Evolutionary conservation across 2,329 filamentous ascomycete species (phyloP).

Genomic region (Ophidiomyces ophidiicola): DNA sequence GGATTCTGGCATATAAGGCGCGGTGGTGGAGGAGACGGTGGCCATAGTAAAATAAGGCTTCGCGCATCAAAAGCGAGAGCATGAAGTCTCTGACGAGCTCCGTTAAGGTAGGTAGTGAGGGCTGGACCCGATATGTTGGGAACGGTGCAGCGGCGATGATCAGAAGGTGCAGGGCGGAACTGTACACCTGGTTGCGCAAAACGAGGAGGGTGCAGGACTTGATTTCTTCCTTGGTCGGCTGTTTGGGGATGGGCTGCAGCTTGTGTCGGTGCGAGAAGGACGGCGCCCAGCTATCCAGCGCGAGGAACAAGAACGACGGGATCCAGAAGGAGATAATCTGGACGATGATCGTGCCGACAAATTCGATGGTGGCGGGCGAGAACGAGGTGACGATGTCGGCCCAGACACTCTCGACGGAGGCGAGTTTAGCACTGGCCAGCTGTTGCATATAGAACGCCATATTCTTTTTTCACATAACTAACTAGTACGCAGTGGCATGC

Average conservation of each 20-base stretch:
- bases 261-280: constrained; percentile 17
- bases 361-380: constrained; percentile 14
- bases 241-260: constrained; percentile 15
- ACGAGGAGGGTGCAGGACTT: constrained; percentile 21
- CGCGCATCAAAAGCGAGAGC: constrained; percentile 34
- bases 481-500: too few relatives aligned
- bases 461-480: too few relatives aligned
- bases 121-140: constrained; percentile 30
- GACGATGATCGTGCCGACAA: constrained; percentile 35
- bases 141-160: constrained; percentile 16
- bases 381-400: constrained; percentile 9
- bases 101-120: constrained; percentile 26
- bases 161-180: constrained; percentile 20
- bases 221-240: constrained; percentile 13
- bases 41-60: constrained; percentile 45
- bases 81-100: constrained; percentile 34
- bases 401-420: neutral
- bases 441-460: too few relatives aligned
- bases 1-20: constrained; percentile 39
- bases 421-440: too few relatives aligned
- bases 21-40: constrained; percentile 44
- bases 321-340: constrained; percentile 25
- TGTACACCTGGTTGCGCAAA: constrained; percentile 39
- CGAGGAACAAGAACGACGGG: constrained; percentile 14
- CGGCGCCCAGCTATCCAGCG: constrained; percentile 13